Evolutionary conservation across 1,139 yeast species (phyloP).

Genomic region (Debaryomyces coudertii): DNA sequence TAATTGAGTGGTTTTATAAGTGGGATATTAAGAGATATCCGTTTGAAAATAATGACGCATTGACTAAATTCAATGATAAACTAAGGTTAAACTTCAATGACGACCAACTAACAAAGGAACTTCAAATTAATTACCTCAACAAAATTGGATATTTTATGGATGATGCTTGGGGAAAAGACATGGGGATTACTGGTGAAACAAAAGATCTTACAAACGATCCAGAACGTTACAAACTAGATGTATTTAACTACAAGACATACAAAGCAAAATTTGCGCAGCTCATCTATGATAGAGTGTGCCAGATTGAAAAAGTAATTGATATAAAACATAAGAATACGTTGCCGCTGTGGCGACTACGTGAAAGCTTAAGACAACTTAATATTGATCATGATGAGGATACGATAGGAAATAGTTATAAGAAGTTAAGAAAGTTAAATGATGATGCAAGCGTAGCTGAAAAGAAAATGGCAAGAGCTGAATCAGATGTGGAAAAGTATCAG

Average conservation of each 20-base stretch:
- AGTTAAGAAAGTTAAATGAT: constrained; percentile 52
- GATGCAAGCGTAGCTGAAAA: constrained; percentile 50
- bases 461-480: constrained; percentile 47
- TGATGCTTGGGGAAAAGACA: not conserved
- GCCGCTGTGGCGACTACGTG: constrained; percentile 38
- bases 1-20: constrained; percentile 31
- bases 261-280: constrained; percentile 43
- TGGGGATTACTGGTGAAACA: not conserved
- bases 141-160: constrained; percentile 11
- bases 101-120: constrained; percentile 29
- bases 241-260: constrained; percentile 40
- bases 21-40: constrained; percentile 25
- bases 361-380: constrained; percentile 52
- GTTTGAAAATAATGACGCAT: constrained; percentile 16
- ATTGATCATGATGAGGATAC: constrained; percentile 53
- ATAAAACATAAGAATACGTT: constrained; percentile 28
- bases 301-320: constrained; percentile 34
- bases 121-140: constrained; percentile 21
- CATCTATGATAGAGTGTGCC: constrained; percentile 38
- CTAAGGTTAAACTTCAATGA: constrained; percentile 27
- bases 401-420: constrained; percentile 52
- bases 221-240: constrained; percentile 18
- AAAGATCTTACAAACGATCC: constrained; percentile 10
- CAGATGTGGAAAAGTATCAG: constrained; percentile 28
- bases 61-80: constrained; percentile 27